phyloP scores from a whole-genome alignment of 75 land plant species.

The Ceratopteris richardii region DNA sequence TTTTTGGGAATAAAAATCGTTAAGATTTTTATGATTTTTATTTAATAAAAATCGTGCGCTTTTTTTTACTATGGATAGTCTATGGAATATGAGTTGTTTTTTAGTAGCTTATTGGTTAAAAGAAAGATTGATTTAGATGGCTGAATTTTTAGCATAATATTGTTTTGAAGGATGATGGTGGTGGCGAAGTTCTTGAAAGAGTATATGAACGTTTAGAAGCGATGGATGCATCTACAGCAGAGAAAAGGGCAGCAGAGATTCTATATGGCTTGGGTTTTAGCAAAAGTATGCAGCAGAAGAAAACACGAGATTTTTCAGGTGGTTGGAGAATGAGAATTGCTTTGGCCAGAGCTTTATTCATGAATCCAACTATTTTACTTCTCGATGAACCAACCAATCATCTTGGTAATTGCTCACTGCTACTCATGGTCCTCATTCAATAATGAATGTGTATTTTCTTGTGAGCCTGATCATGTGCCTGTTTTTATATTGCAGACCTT shows the following conservation, averaged over 20 bases:
- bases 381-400: slow-evolving; percentile 97
- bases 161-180: slow-evolving; percentile 61
- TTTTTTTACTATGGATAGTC: no score
- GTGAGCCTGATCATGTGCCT: background rate
- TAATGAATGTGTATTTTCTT: background rate
- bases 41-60: no score
- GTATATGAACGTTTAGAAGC: slow-evolving; percentile 81
- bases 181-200: slow-evolving; percentile 63
- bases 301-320: slow-evolving; percentile 90
- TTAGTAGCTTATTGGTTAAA: no score
- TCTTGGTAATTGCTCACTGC: slow-evolving; percentile 49
- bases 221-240: slow-evolving; percentile 89
- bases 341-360: slow-evolving; percentile 75
- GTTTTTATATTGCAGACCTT: slow-evolving; percentile 44
- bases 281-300: slow-evolving; percentile 74
- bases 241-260: slow-evolving; percentile 90
- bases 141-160: background rate
- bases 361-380: slow-evolving; percentile 83
- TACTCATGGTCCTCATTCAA: background rate
- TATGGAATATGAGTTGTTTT: no score
- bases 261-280: slow-evolving; percentile 72
- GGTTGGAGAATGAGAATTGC: slow-evolving; percentile 99
- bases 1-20: no score
- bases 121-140: no score
- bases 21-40: no score